Base-by-base conservation (phyloP, 2,329 filamentous ascomycete genomes). In the Beauveria sp. region DNA sequence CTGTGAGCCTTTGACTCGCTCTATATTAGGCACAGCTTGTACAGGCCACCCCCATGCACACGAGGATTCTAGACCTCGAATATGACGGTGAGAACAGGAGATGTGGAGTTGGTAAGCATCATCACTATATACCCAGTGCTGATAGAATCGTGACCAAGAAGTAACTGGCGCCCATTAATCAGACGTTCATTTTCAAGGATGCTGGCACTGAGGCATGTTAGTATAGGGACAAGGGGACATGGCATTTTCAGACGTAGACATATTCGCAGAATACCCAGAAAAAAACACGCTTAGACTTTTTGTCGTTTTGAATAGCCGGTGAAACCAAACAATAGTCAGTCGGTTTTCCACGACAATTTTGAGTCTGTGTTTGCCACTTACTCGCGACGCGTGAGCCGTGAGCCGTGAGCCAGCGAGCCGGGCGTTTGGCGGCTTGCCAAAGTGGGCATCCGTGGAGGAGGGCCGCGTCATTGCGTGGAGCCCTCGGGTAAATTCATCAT, bases 381-480 rank as follows among this genome's bases (percentile, higher is more conserved):
- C 55, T 48, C 55, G 55, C 44, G 43, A 24, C 24, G 7, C n/a
- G 30, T 18, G 9, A 24, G 44, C 14, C 20, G 26, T 28, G 26
- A 26, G 28, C 48, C 37, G 34, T 24, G 18, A 28, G 30, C 50
- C 18, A 18, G 18, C 52, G 22, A 56, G 34, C 34, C 34, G 46
- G 55, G 46, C 55, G 34, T 58, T 58, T 58, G 46, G 37, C n/a
- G 56, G 56, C 48, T 59, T 51, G 8, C 48, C 22, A 20, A 26
- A 20, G 56, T 50, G 55, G 44, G 9, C 54, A 48, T 48, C 41
- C n/a, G 24, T 51, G 56, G 56, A 46, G 46, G 26, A 46, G 26
- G 56, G 47, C 47, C 56, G 56, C 56, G 56, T 59, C 56, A 59
- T 44, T 52, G 56, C 56, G 56, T 59, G 56, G 48, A 59, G 37